phyloP scores from a whole-genome alignment of 768 basidiomycete species.

The Lepiota venenata region DNA sequence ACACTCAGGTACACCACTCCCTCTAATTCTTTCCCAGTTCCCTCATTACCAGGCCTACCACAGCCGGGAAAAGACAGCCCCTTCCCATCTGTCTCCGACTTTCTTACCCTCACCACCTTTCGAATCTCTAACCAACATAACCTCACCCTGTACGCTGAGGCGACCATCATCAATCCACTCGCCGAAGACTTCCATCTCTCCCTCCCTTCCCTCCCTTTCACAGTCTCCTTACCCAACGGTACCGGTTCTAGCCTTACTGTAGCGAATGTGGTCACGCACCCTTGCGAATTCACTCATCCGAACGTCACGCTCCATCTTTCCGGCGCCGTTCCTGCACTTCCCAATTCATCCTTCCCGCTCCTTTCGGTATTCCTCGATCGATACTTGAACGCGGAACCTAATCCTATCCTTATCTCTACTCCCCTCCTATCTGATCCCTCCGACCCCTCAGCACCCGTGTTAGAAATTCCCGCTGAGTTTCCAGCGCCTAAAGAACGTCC shows the following conservation, averaged over 20 bases:
- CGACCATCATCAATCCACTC: conserved; percentile 56
- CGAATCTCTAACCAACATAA: conserved; percentile 29
- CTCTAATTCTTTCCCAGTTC: conserved; percentile 43
- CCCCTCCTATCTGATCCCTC: conserved; percentile 28
- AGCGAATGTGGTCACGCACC: conserved; percentile 49
- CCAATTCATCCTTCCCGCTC: conserved; percentile 29
- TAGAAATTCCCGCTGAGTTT: conserved; percentile 49
- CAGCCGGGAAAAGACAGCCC: conserved; percentile 46
- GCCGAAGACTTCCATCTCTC: conserved; percentile 47
- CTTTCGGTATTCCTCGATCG: conserved; percentile 63
- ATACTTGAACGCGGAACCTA: conserved; percentile 56
- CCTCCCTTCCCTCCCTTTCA: conserved; percentile 59
- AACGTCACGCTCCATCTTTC: conserved; percentile 59
- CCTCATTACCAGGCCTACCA: conserved; percentile 63
- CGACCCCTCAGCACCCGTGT: conserved; percentile 26
- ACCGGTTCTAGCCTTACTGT: conserved; percentile 34
- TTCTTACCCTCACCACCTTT: conserved; percentile 62
- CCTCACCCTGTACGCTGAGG: conserved; percentile 47
- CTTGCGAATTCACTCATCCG: conserved; percentile 62
- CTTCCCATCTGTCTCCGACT: conserved; percentile 53
- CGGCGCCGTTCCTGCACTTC: conserved; percentile 57
- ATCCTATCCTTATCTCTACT: conserved; percentile 56
- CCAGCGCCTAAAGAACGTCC: conserved; percentile 66
- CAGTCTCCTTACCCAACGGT: conserved; percentile 45
- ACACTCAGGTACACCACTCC: background rate